These are phyloP conservation scores for Syzygium grande DNA, from an alignment of 345 rosid species.

Conservation along the genomic window DNA sequence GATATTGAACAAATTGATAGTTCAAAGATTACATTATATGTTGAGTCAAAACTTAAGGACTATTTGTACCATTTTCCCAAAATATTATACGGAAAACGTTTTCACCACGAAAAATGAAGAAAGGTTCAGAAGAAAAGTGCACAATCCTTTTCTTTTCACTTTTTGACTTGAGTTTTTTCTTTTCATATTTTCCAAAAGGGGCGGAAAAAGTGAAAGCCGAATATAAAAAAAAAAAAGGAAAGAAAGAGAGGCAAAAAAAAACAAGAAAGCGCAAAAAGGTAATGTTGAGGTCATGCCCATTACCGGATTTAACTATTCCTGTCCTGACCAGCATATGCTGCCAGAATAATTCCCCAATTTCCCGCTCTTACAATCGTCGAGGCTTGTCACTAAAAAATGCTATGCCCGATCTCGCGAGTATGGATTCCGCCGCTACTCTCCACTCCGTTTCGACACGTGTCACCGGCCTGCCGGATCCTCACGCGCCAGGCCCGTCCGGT, in stretches of 20 bases:
- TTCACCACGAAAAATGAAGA: fast-evolving
- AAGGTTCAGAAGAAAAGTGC: background rate
- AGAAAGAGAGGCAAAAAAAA: background rate
- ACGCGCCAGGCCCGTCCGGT: background rate
- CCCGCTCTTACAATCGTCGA: background rate
- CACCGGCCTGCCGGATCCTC: background rate
- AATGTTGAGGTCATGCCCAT: background rate
- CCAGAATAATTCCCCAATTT: background rate
- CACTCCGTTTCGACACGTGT: background rate
- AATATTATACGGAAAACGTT: background rate
- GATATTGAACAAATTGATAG: no score
- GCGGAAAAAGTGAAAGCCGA: background rate
- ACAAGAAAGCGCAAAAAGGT: background rate
- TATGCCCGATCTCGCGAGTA: background rate
- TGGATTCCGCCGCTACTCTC: background rate
- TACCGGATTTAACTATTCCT: background rate
- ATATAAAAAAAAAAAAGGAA: no score
- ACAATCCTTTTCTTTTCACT: background rate
- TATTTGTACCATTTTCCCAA: background rate
- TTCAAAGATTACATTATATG: no score
- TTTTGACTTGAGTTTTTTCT: background rate
- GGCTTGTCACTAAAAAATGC: background rate
- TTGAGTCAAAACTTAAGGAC: no score
- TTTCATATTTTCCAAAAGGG: background rate
- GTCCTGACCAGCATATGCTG: background rate